Evolutionary conservation across 2,329 filamentous ascomycete species (phyloP).

Genomic region (Cephalotrichum gorgonifer): DNA sequence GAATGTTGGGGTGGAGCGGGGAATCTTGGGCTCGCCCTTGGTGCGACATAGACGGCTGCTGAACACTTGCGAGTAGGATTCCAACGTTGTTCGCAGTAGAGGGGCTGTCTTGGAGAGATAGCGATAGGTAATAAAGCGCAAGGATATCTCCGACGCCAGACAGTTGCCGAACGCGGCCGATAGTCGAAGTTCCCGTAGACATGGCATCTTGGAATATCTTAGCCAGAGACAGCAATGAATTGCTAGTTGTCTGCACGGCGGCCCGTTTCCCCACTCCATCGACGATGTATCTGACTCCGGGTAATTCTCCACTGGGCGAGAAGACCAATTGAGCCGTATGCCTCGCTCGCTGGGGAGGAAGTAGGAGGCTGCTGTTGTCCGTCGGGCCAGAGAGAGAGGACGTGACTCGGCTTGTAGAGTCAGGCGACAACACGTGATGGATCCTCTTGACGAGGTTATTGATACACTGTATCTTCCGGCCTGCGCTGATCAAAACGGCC

Average conservation of each 20-base stretch:
- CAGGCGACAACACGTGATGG: conserved; percentile 54
- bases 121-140: conserved; percentile 86
- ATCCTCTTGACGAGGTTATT: conserved; percentile 71
- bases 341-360: conserved; percentile 75
- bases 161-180: conserved; percentile 46
- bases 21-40: not conserved
- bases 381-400: not conserved
- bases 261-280: conserved; percentile 65
- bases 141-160: conserved; percentile 85
- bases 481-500: conserved; percentile 80
- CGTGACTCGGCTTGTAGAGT: not conserved
- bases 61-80: conserved; percentile 89
- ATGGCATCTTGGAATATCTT: conserved; percentile 98
- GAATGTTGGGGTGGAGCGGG: conserved; percentile 37
- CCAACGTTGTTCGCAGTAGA: conserved; percentile 98
- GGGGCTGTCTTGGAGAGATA: conserved; percentile 89
- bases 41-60: conserved; percentile 40
- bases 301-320: conserved; percentile 60
- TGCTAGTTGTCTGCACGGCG: conserved; percentile 87
- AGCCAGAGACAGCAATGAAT: conserved; percentile 84
- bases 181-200: conserved; percentile 56
- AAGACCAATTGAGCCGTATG: conserved; percentile 80
- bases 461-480: conserved; percentile 59
- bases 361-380: conserved; percentile 48
- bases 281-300: conserved; percentile 64